Evolutionary conservation across 179 eudicot genomes (phyloP), one percentile per base, ranked within the genome.

Genomic region (Monotropa hypopitys): DNA sequence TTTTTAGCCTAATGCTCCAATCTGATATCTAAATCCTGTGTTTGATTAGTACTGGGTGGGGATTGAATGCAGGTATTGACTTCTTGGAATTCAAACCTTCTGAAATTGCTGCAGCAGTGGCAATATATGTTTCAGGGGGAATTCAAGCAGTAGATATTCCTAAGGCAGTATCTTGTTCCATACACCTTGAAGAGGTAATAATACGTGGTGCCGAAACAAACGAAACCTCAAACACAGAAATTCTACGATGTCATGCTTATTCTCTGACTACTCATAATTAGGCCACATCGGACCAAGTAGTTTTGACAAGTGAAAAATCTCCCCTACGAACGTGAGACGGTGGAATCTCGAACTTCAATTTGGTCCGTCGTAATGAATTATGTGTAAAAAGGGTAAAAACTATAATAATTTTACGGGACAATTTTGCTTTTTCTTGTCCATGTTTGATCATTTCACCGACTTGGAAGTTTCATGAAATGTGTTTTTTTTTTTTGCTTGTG

Each of bases 31-130:
- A 70, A 47, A 49, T 43, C 38, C 18, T 61, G 50, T 72, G 21
- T 33, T 77, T 82, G 80, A 82, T 18, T 63, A 77, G 32, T 59
- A 76, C 67, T 77, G 75, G 73, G 73, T 71, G 83, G 74, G 51
- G 82, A 83, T 80, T 84, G 80, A 87, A 83, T 88, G 94, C 88
- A 92, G 96, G 89, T 5, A 88, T 87, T 80, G 90, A 91, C 67
- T 90, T 86, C 82, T 85, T 91, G 88, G 91, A 88, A 76, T 88
- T 86, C 81, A 89, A 53, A 83, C 87, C 90, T 49, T 88, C 91
- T 79, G 91, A 87, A 77, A 83, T 88, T 77, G 89, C 93, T 63
- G 90, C 89, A 80, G 92, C 88, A 33, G 90, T 86, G 72, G 88
- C 92, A 35, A 75, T 87, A 0, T 85, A 61, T 78, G 88, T 84